Evolutionary conservation across 2,329 filamentous ascomycete species (phyloP).

Genomic region (Stachybotrys echinatus): DNA sequence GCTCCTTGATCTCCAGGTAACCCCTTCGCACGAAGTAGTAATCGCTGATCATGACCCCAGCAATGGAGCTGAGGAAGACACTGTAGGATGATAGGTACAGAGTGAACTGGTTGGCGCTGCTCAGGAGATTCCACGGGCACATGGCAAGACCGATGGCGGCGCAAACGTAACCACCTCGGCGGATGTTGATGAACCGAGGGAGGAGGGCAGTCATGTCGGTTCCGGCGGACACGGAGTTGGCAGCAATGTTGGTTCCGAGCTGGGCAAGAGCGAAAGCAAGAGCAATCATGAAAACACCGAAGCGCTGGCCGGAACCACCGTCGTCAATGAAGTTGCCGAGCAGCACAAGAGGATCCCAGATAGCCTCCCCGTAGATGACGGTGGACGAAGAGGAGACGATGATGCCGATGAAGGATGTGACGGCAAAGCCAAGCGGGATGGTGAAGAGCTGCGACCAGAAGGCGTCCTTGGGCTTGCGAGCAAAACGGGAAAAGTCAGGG

Average conservation of each 20-base stretch:
- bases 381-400: constrained; percentile 69
- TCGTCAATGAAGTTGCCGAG: constrained; percentile 64
- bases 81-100: constrained; percentile 90
- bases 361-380: constrained; percentile 58
- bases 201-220: constrained; percentile 78
- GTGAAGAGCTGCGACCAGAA: constrained; percentile 75
- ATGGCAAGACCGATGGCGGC: constrained; percentile 75
- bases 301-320: constrained; percentile 62
- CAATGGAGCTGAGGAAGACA: constrained; percentile 89
- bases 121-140: constrained; percentile 80
- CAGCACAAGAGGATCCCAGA: constrained; percentile 70
- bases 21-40: constrained; percentile 84
- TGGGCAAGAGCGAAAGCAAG: constrained; percentile 71
- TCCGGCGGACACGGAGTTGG: constrained; percentile 78
- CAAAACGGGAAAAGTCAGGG: constrained; percentile 82
- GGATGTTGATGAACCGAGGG: constrained; percentile 77
- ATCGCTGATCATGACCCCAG: constrained; percentile 83
- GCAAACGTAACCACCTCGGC: constrained; percentile 82
- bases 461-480: constrained; percentile 67
- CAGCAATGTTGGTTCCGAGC: constrained; percentile 81
- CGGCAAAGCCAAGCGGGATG: constrained; percentile 65
- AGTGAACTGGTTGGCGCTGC: constrained; percentile 74
- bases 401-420: constrained; percentile 83
- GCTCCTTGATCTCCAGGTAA: constrained; percentile 70
- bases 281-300: constrained; percentile 71